A percentile compares a stretch with the other conserved stretches of the same genome.
These are phyloP conservation scores for Clarireedia paspali DNA, from an alignment of 2,329 filamentous ascomycete species.

Conservation along the genomic window DNA sequence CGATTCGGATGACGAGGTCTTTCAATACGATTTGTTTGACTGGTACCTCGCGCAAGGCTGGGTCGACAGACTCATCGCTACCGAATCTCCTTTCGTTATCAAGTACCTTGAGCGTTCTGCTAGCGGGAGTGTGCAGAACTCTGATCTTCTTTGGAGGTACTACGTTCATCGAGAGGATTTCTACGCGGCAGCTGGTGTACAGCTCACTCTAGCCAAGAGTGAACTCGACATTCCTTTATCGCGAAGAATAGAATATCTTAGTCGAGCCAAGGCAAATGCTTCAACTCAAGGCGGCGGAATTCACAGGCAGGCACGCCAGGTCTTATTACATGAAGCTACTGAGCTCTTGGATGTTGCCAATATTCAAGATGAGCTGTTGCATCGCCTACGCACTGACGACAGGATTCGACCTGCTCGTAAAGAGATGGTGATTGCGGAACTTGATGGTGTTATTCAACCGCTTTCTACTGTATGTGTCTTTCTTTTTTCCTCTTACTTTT, in stretches of 20 bases:
- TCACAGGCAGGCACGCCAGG: constrained; percentile 72
- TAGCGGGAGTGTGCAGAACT: constrained; percentile 63
- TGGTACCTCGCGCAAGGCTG: constrained; percentile 88
- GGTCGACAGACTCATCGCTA: constrained; percentile 77
- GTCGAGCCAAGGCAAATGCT: constrained; percentile 84
- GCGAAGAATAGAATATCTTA: constrained; percentile 81
- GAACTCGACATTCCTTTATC: constrained; percentile 72
- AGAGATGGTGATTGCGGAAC: constrained; percentile 53
- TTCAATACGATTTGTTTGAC: constrained; percentile 93
- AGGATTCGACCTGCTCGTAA: constrained; percentile 59
- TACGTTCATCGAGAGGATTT: constrained; percentile 79
- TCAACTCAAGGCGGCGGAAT: constrained; percentile 74
- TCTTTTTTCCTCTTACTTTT: not conserved
- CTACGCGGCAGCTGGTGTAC: constrained; percentile 81
- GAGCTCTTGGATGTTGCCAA: constrained; percentile 88
- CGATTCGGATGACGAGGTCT: constrained; percentile 81
- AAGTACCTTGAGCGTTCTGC: constrained; percentile 78
- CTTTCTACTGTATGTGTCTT: constrained; percentile 61
- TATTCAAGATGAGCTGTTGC: constrained; percentile 86
- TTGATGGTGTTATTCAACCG: constrained; percentile 72
- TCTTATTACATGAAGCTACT: constrained; percentile 74
- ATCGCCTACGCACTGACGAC: constrained; percentile 64
- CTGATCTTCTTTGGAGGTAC: constrained; percentile 88
- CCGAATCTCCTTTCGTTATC: constrained; percentile 77
- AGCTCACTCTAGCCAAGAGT: constrained; percentile 77